Conservation (phyloP, 116 monocot species). For the Zostera marina region DNA sequence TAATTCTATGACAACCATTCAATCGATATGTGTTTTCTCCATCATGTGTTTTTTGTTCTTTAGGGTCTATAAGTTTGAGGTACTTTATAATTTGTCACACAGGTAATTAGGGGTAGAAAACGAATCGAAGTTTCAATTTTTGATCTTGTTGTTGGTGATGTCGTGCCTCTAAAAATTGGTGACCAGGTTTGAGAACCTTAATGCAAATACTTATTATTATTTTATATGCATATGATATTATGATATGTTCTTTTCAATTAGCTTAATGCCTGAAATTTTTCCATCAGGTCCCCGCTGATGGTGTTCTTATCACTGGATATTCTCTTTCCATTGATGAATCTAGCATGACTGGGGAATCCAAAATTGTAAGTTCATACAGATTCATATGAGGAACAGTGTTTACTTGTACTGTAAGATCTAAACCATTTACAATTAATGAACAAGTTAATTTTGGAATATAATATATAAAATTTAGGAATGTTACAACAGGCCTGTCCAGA, state of each 20-base stretch:
- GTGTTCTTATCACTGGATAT: constrained; percentile 65
- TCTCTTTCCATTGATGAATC: constrained; percentile 97
- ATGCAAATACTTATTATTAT: not conserved
- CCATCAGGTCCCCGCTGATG: constrained; percentile 92
- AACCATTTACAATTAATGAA: no score
- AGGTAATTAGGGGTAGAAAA: constrained; percentile 90
- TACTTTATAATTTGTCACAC: constrained; percentile 2
- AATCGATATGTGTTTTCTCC: not conserved
- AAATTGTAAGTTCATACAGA: constrained; percentile 43
- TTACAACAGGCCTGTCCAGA: no score
- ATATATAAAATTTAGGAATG: no score
- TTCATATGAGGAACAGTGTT: not conserved
- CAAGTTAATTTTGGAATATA: no score
- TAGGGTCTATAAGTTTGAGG: not conserved
- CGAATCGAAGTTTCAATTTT: constrained; percentile 79
- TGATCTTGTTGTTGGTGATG: constrained; percentile 91
- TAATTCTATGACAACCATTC: not conserved
- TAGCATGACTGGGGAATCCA: constrained; percentile 95
- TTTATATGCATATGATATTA: not conserved
- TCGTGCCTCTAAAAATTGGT: constrained; percentile 88
- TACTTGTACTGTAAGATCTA: not conserved
- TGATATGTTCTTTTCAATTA: not conserved
- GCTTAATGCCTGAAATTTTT: constrained; percentile 7
- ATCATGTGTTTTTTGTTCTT: not conserved
- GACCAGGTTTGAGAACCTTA: constrained; percentile 8